Conservation (phyloP, 495 filamentous ascomycete genomes). For the Podospora comata region DNA sequence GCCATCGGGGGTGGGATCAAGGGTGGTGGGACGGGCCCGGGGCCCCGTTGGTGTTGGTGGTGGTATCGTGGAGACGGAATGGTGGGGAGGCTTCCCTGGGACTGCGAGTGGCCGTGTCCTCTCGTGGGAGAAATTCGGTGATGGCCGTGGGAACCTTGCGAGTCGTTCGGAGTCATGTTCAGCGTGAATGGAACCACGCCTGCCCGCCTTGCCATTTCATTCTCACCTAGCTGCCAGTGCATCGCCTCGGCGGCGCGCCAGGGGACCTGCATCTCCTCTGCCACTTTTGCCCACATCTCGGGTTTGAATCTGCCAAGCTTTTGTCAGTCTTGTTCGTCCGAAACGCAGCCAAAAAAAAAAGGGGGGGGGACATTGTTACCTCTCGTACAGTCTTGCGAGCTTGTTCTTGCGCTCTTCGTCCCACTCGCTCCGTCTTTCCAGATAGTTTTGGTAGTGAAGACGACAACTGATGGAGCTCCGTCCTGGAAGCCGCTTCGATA, state of each 20-base stretch:
- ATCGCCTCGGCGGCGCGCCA: slow-evolving; percentile 95
- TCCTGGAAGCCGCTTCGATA: slow-evolving; percentile 82
- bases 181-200: slow-evolving; percentile 76
- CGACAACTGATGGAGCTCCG: slow-evolving; percentile 91
- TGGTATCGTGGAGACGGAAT: slow-evolving; percentile 39
- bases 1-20: slow-evolving; percentile 26
- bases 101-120: slow-evolving; percentile 45
- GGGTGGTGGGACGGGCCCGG: slow-evolving; percentile 16
- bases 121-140: slow-evolving; percentile 35
- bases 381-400: slow-evolving; percentile 88
- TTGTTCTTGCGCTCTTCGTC: slow-evolving; percentile 97
- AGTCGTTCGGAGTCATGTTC: slow-evolving; percentile 58
- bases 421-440: slow-evolving; percentile 88
- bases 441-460: slow-evolving; percentile 95
- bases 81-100: slow-evolving; percentile 44
- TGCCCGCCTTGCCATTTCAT: slow-evolving; percentile 88
- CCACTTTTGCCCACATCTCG: slow-evolving; percentile 94
- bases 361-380: slow-evolving; percentile 54
- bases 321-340: slow-evolving; percentile 24
- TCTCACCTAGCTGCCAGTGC: slow-evolving; percentile 95
- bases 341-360: not conserved
- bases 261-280: slow-evolving; percentile 91
- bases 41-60: slow-evolving; percentile 21
- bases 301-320: slow-evolving; percentile 71
- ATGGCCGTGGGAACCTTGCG: slow-evolving; percentile 34